Percentiles rank a stretch among this genome's conserved stretches.
These are phyloP conservation scores for Metschnikowia similis DNA, from an alignment of 805 yeast genomes.

Conservation along the genomic window DNA sequence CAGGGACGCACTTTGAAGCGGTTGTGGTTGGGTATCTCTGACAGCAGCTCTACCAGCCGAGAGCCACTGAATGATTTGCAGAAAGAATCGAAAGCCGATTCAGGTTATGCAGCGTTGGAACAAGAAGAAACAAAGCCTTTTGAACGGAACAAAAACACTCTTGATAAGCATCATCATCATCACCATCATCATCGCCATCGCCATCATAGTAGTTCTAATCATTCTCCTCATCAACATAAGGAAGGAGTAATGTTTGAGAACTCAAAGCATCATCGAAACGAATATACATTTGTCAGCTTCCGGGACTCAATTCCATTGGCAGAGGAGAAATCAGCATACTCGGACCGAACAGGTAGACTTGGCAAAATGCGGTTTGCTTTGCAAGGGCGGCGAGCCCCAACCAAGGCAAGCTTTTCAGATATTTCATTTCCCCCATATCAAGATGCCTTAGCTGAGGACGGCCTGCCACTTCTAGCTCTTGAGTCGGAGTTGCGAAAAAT, in stretches of 20 bases:
- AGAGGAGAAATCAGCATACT: slow-evolving; percentile 13
- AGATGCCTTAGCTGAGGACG: neutral
- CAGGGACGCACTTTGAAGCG: slow-evolving; percentile 31
- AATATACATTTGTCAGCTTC: slow-evolving; percentile 31
- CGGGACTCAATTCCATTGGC: slow-evolving; percentile 25
- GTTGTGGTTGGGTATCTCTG: slow-evolving; percentile 27
- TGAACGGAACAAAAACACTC: neutral
- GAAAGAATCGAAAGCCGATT: neutral
- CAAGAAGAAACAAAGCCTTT: neutral
- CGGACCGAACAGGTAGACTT: slow-evolving; percentile 31
- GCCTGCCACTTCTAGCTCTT: slow-evolving; percentile 1
- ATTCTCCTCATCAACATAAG: neutral
- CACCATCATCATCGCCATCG: slow-evolving; percentile 2
- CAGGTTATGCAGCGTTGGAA: neutral
- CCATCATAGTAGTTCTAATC: slow-evolving; percentile 6
- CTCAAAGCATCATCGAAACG: neutral
- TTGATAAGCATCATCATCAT: slow-evolving; percentile 5
- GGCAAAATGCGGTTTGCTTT: slow-evolving; percentile 33
- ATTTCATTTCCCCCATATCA: neutral
- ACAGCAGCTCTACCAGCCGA: neutral
- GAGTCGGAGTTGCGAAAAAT: slow-evolving; percentile 10
- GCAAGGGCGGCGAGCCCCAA: slow-evolving; percentile 17
- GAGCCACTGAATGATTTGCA: neutral
- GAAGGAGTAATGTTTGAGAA: neutral
- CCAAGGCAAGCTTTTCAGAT: neutral